phyloP scores from a whole-genome alignment of 2,329 filamentous ascomycete species.

The Metarhizium humberi region DNA sequence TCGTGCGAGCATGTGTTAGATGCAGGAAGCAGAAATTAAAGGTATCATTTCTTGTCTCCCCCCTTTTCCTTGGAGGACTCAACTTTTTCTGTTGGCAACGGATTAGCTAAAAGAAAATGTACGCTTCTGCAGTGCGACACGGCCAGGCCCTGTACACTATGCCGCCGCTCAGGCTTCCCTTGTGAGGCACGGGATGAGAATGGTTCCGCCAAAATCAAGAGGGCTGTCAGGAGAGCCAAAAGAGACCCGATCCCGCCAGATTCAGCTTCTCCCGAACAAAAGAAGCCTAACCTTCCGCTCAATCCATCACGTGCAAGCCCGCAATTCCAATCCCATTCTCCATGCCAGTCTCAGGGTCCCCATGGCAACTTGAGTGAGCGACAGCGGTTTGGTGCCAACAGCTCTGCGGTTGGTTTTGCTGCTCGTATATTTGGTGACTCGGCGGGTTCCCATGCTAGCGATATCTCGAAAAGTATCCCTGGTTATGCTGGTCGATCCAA shows the following conservation, averaged over 20 bases:
- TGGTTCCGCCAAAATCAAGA: not conserved
- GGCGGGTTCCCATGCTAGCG: not conserved
- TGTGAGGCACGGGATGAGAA: constrained; percentile 2
- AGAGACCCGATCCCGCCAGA: not conserved
- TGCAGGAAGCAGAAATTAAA: constrained; percentile 5
- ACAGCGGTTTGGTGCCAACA: constrained; percentile 3
- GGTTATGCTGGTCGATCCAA: constrained; percentile 1
- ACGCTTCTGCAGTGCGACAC: constrained; percentile 1
- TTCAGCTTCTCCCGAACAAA: not conserved
- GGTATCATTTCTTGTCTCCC: not conserved
- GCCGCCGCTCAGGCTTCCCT: constrained; percentile 1
- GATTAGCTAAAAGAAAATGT: not conserved
- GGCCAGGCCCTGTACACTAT: constrained; percentile 2
- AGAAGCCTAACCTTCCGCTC: not conserved
- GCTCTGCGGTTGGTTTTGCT: constrained; percentile 2
- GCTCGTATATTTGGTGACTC: constrained; percentile 3
- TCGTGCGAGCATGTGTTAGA: constrained; percentile 2
- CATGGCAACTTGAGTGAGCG: not conserved
- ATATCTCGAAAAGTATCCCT: constrained; percentile 2
- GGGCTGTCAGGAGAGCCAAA: not conserved
- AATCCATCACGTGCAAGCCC: not conserved
- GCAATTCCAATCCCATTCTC: not conserved
- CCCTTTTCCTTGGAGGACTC: not conserved
- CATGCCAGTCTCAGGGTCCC: not conserved
- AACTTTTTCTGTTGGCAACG: not conserved